Evolutionary conservation across 768 basidiomycete species (phyloP), one percentile per base, ranked within the genome.

Genomic region (Holtermannia corniformis): DNA sequence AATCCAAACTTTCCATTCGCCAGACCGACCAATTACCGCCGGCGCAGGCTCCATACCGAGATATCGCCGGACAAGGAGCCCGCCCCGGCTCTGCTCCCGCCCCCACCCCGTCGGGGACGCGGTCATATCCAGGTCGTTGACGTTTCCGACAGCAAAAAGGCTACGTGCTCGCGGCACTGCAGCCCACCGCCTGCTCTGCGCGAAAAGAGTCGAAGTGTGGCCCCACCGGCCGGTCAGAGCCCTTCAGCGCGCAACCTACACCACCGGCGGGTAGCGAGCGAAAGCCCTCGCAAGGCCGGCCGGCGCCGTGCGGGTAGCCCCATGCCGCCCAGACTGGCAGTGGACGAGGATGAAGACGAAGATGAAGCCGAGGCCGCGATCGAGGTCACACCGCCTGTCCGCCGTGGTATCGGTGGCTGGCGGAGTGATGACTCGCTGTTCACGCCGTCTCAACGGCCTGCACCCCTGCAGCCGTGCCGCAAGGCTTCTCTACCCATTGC

Each of bases 11-110:
- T 60, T 44, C 56, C 59, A 3, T 66, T 66, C 48, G 64, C 64
- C n/a, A 28, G 62, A 21, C 56, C 64, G 1, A 63, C 61, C 13
- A 61, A 66, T 43, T 65, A 57, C 37, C 53, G 62, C 13, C 51
- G 52, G 2, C 16, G 44, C 7, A 37, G 32, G 16, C 7, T 7
- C 20, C 44, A 49, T 5, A 24, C 41, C 27, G 22, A 22, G 28
- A 25, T 48, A n/a, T 52, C 54, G 24, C 51, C 48, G 5, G 21
- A 47, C 19, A 25, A 16, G 11, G 20, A 53, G 2, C 50, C 62
- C 2, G 61, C 64, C 1, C 58, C 59, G 1, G 48, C 58, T 0
- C 32, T 59, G 10, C 48, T 61, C 22, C 64, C 64, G 3, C 64
- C 64, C 13, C 64, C 64, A 10, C 19, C 13, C 27, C 13, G 55